A percentile compares a stretch with the other conserved stretches of the same genome.
These are phyloP conservation scores for Zopfia rhizophila DNA, from an alignment of 2,329 filamentous ascomycete species.

Conservation along the genomic window DNA sequence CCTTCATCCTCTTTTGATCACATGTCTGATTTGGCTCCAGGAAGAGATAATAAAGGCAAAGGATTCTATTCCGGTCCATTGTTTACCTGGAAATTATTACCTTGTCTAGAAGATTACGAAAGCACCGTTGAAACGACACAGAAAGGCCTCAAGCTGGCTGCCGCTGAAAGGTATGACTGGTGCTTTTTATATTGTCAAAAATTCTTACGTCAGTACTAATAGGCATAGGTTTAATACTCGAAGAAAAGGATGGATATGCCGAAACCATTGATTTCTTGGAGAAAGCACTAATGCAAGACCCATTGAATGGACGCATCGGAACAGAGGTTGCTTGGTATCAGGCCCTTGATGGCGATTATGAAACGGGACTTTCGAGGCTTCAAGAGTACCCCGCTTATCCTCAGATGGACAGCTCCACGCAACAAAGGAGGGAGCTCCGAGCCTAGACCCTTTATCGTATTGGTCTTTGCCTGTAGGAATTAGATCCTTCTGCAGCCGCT, in stretches of 20 bases:
- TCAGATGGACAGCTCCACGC: conserved; percentile 70
- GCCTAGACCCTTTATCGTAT: conserved; percentile 88
- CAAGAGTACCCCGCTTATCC: conserved; percentile 70
- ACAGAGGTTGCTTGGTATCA: conserved; percentile 94
- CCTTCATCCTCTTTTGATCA: not conserved
- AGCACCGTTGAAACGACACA: conserved; percentile 82
- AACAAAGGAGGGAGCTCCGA: conserved; percentile 75
- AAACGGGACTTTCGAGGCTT: conserved; percentile 73
- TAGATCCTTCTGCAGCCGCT: conserved; percentile 77
- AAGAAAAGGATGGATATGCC: conserved; percentile 90
- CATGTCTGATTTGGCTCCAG: conserved; percentile 22
- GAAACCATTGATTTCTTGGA: conserved; percentile 83
- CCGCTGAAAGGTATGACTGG: conserved; percentile 57
- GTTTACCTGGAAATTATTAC: conserved; percentile 85
- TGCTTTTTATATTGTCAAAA: conserved; percentile 69
- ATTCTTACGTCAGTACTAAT: conserved; percentile 84
- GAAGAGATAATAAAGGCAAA: conserved; percentile 60
- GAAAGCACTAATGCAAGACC: conserved; percentile 78
- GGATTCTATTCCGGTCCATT: conserved; percentile 82
- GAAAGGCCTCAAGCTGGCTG: conserved; percentile 72
- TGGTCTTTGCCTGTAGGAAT: conserved; percentile 86
- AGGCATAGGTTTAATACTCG: conserved; percentile 88
- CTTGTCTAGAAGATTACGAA: conserved; percentile 83
- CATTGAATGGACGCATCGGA: conserved; percentile 78
- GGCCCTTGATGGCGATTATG: conserved; percentile 81